phyloP scores from a whole-genome alignment of 2,329 filamentous ascomycete genomes.

The Colletotrichum gigasporum region DNA sequence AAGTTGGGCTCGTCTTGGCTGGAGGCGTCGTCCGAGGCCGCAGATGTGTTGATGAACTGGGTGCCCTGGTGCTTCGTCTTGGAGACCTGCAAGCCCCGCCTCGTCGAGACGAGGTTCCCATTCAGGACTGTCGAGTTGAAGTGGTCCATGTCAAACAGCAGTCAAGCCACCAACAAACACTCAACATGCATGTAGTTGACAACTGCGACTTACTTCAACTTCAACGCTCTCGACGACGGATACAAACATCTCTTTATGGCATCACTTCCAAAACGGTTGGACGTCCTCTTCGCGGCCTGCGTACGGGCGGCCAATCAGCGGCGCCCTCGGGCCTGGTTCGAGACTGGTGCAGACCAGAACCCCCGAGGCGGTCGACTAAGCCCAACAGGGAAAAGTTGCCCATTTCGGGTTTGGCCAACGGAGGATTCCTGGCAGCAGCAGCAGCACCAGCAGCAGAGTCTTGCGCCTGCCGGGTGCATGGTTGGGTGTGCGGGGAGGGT shows the following conservation, averaged over 20 bases:
- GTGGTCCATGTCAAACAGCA: constrained; percentile 49
- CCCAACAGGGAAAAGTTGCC: background rate
- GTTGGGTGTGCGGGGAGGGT: constrained; percentile 2
- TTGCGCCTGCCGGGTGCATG: constrained; percentile 1
- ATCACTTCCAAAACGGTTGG: constrained; percentile 5
- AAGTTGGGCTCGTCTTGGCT: background rate
- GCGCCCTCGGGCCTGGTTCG: background rate
- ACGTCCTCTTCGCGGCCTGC: background rate
- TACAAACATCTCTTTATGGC: constrained; percentile 9
- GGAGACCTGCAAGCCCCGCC: constrained; percentile 49
- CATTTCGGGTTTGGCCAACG: background rate
- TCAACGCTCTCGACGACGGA: background rate
- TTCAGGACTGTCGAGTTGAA: constrained; percentile 48
- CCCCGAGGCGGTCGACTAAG: background rate
- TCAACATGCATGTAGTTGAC: background rate
- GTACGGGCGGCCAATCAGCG: background rate
- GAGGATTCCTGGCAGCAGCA: background rate
- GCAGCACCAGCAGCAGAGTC: background rate
- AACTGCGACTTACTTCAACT: background rate
- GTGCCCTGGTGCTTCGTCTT: constrained; percentile 50
- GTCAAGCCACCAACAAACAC: constrained; percentile 1
- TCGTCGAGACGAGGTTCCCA: constrained; percentile 47
- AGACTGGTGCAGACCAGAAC: background rate
- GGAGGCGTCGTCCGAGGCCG: constrained; percentile 13
- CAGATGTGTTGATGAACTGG: constrained; percentile 49